phyloP scores from a whole-genome alignment of 148 eudicot species.

The Salicornia ramosissima region DNA sequence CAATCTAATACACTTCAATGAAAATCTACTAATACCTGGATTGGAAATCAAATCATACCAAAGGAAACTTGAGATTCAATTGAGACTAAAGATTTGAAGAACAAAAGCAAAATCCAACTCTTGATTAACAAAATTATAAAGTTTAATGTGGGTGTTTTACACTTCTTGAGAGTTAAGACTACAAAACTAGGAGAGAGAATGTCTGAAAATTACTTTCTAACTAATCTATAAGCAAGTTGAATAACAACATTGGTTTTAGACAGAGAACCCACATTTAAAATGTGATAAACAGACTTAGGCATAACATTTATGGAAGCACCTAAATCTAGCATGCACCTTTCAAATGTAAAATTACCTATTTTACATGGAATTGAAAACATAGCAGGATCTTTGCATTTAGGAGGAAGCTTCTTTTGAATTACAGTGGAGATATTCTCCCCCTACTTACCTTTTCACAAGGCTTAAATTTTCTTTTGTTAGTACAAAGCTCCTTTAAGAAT shows the following conservation, averaged over 20 bases:
- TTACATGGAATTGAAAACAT: conserved; percentile 6
- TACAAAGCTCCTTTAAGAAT: conserved; percentile 7
- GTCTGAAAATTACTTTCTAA: no score
- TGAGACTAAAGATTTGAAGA: no score
- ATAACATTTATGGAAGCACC: conserved; percentile 19
- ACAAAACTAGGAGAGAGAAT: no score
- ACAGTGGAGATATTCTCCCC: conserved; percentile 11
- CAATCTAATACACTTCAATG: no score
- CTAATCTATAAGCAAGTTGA: conserved; percentile 23
- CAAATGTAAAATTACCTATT: background rate
- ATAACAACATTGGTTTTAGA: conserved; percentile 12
- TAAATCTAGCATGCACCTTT: conserved; percentile 11
- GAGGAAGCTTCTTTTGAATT: conserved; percentile 6
- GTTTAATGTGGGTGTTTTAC: no score
- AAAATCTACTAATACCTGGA: no score
- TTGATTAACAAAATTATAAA: no score
- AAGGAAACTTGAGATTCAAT: no score
- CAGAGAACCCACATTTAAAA: background rate
- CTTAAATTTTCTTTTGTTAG: conserved; percentile 3
- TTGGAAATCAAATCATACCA: no score
- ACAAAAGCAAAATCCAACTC: no score
- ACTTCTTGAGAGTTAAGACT: no score
- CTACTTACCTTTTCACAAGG: conserved; percentile 8
- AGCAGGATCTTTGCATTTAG: conserved; percentile 4
- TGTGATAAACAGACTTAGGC: background rate